Percentiles rank a stretch among this genome's conserved stretches.
Conservation (phyloP, 768 basidiomycete species). For the Auriscalpium vulgare region DNA sequence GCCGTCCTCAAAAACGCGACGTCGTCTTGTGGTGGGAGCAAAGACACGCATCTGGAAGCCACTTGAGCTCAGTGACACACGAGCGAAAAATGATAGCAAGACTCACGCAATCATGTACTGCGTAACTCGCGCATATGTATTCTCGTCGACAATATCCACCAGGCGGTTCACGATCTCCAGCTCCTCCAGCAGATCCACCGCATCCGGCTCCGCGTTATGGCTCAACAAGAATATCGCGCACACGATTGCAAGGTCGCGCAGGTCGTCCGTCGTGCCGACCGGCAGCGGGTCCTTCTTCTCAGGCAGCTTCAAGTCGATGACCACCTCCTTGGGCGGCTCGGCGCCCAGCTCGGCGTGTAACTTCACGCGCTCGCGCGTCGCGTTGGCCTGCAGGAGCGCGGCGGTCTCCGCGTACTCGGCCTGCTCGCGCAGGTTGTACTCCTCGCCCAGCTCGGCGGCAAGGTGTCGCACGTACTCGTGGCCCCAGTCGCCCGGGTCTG, state of each 20-base stretch:
- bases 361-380: neutral
- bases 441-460: constrained; percentile 92
- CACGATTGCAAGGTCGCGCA: constrained; percentile 68
- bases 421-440: constrained; percentile 68
- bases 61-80: constrained; percentile 5
- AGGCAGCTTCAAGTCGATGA: constrained; percentile 20
- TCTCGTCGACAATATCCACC: constrained; percentile 70
- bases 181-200: constrained; percentile 91
- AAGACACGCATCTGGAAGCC: constrained; percentile 63
- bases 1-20: constrained; percentile 81
- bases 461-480: constrained; percentile 98
- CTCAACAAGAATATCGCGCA: constrained; percentile 84
- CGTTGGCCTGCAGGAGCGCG: constrained; percentile 8
- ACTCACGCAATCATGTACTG: constrained; percentile 91
- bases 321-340: constrained; percentile 20
- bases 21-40: constrained; percentile 91
- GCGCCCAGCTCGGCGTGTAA: neutral
- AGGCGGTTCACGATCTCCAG: constrained; percentile 84
- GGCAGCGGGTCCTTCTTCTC: constrained; percentile 22
- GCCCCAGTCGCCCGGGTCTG: constrained; percentile 95
- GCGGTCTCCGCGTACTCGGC: constrained; percentile 28
- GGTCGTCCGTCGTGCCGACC: constrained; percentile 62
- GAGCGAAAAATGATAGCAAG: neutral
- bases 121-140: constrained; percentile 85
- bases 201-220: constrained; percentile 98